phyloP scores from a whole-genome alignment of 1,139 yeast genomes.

The Pichia sp. region DNA sequence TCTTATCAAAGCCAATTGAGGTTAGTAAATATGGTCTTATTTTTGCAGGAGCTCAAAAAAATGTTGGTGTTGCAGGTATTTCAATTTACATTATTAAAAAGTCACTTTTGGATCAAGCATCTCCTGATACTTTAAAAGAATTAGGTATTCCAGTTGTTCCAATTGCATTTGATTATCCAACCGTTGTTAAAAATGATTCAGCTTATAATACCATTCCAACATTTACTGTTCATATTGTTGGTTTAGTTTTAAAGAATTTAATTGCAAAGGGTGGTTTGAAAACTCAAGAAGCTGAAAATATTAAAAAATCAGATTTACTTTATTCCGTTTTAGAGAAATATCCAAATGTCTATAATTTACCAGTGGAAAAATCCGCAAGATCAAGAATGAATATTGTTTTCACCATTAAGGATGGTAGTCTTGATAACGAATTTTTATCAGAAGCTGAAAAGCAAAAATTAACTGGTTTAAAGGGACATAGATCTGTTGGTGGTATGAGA shows the following conservation, averaged over 20 bases:
- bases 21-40: conserved; percentile 80
- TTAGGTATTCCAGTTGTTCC: conserved; percentile 73
- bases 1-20: conserved; percentile 74
- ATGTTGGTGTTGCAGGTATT: conserved; percentile 93
- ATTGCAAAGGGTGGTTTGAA: conserved; percentile 54
- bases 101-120: conserved; percentile 59
- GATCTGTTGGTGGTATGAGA: conserved; percentile 96
- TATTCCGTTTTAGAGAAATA: conserved; percentile 61
- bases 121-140: conserved; percentile 53
- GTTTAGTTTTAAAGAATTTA: conserved; percentile 65
- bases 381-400: conserved; percentile 93
- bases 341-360: conserved; percentile 58
- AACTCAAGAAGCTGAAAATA: conserved; percentile 52
- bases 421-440: conserved; percentile 62
- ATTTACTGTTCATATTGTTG: conserved; percentile 79
- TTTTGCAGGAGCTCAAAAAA: conserved; percentile 97
- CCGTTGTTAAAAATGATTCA: conserved; percentile 81
- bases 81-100: conserved; percentile 87
- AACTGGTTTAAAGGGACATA: conserved; percentile 86
- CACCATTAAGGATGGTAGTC: conserved; percentile 54
- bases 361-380: conserved; percentile 59
- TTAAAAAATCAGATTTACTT: conserved; percentile 26
- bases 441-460: conserved; percentile 46
- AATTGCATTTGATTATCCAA: conserved; percentile 81
- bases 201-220: conserved; percentile 95